These are phyloP conservation scores for Cryptococcus wingfieldii DNA, from an alignment of 1,284 basidiomycete species.

Conservation along the genomic window DNA sequence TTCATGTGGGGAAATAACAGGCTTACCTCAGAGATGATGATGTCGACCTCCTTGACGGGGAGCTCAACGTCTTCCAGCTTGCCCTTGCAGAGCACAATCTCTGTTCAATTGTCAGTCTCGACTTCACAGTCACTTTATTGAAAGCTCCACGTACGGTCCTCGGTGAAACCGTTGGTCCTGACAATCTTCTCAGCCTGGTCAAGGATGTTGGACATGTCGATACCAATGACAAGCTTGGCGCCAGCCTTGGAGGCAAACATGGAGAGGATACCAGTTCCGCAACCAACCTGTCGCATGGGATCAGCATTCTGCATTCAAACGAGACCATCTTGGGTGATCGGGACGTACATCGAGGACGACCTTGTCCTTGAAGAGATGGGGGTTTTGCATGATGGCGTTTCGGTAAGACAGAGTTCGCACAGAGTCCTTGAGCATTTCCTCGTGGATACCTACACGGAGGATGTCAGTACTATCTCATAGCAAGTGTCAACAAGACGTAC, in stretches of 20 bases:
- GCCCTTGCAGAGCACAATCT: constrained; percentile 92
- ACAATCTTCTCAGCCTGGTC: constrained; percentile 98
- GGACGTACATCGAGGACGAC: constrained; percentile 77
- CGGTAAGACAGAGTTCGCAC: constrained; percentile 96
- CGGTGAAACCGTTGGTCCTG: constrained; percentile 83
- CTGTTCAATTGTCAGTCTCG: constrained; percentile 48
- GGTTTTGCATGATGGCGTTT: constrained; percentile 89
- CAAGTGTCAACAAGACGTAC: constrained; percentile 50
- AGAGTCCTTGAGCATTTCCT: constrained; percentile 98
- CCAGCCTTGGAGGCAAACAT: constrained; percentile 99
- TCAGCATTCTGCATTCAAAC: not conserved
- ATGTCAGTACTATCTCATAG: constrained; percentile 1
- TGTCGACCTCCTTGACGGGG: constrained; percentile 85
- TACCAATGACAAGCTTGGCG: constrained; percentile 91
- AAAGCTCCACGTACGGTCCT: constrained; percentile 62
- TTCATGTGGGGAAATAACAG: not conserved
- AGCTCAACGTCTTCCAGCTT: constrained; percentile 91
- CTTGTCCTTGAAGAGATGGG: constrained; percentile 93
- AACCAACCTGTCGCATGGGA: constrained; percentile 60
- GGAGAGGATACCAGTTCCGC: constrained; percentile 92
- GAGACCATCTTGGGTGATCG: not conserved
- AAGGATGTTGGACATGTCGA: constrained; percentile 99
- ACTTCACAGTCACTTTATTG: not conserved
- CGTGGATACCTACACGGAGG: constrained; percentile 71
- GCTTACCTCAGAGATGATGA: constrained; percentile 87